Evolutionary conservation across 805 yeast genomes (phyloP), one percentile per base, ranked within the genome.

Genomic region (Candida maris): DNA sequence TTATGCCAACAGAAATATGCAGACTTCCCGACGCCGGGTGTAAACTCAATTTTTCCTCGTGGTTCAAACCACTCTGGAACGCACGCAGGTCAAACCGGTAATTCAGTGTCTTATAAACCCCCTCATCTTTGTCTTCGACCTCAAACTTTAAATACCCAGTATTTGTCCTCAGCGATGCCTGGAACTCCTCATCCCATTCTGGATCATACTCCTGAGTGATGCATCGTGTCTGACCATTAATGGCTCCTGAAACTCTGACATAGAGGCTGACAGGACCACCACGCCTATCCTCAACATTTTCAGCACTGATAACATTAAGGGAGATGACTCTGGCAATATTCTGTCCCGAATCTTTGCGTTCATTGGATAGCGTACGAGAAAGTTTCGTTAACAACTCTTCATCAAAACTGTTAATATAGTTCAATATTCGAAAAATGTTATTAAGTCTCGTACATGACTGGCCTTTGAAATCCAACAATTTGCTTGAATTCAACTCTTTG

Each of bases 121-220:
- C 28, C 8, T 46, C 46, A 9, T 41, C 37, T n/a, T 36, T 42
- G 31, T 56, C 57, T 17, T 49, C 20, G 6, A 52, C 19, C 8
- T 47, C 54, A 15, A 56, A 29, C 12, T 32, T 27, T 19, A 49
- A 30, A 17, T 34, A 32, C 10, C 39, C 38, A 10, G 30, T 15
- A 20, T 37, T 45, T n/a, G 34, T 37, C 13, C 39, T 33, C 5
- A 49, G 42, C 25, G 42, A 38, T 3, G 44, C 40, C 56, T 87
- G 95, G 55, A 87, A 85, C 38, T 83, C 85, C 62, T 89, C 96
- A 50, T 85, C 85, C 94, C 94, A 91, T 12, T 72, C 75, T 0
- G 97, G 96, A 48, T 79, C 77, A 22, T 73, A 62, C 4, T 79
- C 75, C 36, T 75, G 75, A 20, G 69, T 65, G 4, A 84, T 65